Base-by-base conservation (phyloP, 2,329 filamentous ascomycete species). In the Ophiostoma himal-ulmi region DNA sequence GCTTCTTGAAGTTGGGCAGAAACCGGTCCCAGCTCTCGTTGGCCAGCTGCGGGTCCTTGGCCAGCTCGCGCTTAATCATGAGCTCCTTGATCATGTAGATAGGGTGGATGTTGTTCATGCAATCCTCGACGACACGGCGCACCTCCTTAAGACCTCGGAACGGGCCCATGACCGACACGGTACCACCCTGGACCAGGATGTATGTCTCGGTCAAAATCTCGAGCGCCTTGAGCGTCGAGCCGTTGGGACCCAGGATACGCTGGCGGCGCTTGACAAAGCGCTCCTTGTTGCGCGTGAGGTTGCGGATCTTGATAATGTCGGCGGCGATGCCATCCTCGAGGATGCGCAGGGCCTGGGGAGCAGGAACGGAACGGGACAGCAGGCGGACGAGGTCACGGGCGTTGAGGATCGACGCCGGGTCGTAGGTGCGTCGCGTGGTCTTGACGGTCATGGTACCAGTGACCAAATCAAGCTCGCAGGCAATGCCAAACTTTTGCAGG, bases 361-460 rank as follows among this genome's bases (percentile, higher is more conserved):
- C 92, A 1, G 95, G 95, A 5, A 99, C 95, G 76, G 91, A 95
- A 78, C 95, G 87, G 3, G 95, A 90, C 6, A 99, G 86, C 44
- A 99, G 84, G 78, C 97, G 97, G 79, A 99, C 95, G 73, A 99
- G 83, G 79, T 99, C 95, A 74, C 95, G 88, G 20, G 94, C 94
- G 75, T 97, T 97, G 70, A 99, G 85, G 71, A 99, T 96, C 5
- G 94, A 88, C 6, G 94, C 93, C 8, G 95, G 95, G 77, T 99
- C 95, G 78, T 85, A 96, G 3, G 93, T 96, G 79, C 94, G 94
- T 76, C 91, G 86, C 5, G 94, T 98, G 34, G 95, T 98, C 81
- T 94, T 96, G 74, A 98, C 94, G 0, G 91, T 94, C 94, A 98
- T 98, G 78, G 89, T 93, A 77, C 95, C 95, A 79, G 98, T 94